Percentiles rank a stretch among this genome's conserved stretches.
phyloP scores from a whole-genome alignment of 441 rosid species.

The Metrosideros polymorpha region DNA sequence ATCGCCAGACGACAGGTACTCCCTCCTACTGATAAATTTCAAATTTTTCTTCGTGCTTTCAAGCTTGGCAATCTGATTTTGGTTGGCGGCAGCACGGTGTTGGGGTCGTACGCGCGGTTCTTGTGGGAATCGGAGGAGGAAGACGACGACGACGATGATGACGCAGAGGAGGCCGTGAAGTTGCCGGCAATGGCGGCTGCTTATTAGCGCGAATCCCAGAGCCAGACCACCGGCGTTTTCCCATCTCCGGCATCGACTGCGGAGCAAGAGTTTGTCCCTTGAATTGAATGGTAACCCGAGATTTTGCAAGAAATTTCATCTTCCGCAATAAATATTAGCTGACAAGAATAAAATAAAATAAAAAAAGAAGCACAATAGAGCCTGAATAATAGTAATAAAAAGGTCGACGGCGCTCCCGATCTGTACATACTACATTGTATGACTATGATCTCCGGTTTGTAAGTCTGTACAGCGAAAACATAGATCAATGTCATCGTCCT shows the following conservation, averaged over 20 bases:
- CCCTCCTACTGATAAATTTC: background rate
- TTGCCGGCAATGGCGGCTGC: background rate
- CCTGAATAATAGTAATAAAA: background rate
- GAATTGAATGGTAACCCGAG: background rate
- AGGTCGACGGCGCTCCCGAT: background rate
- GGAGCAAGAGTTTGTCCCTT: background rate
- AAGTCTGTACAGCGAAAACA: background rate
- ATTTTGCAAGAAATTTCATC: background rate
- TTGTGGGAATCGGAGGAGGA: background rate
- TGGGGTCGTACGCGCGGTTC: background rate
- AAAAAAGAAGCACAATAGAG: background rate
- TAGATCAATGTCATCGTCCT: background rate
- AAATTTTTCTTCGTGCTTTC: background rate
- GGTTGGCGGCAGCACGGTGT: background rate
- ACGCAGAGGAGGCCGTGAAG: background rate
- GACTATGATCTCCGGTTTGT: background rate
- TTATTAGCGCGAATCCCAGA: background rate
- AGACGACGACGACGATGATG: background rate
- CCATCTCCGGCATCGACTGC: background rate
- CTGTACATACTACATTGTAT: background rate
- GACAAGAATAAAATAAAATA: background rate
- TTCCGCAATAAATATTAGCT: background rate
- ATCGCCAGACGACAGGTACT: slow-evolving; percentile 66
- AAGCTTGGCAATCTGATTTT: background rate
- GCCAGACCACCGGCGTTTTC: background rate